Base-by-base conservation (phyloP, 2,329 filamentous ascomycete genomes). In the Lecanicillium sp. region DNA sequence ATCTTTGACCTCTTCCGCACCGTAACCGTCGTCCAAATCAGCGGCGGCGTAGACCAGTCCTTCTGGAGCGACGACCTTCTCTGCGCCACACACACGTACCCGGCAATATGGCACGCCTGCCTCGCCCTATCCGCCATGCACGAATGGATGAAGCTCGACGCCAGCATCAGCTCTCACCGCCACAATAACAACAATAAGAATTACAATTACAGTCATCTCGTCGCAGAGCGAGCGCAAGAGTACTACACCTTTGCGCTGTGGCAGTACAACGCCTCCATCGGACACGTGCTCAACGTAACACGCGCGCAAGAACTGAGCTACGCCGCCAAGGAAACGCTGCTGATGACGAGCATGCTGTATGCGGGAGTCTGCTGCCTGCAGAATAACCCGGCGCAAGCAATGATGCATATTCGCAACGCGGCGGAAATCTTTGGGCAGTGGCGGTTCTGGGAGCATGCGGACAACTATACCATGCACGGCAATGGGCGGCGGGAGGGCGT, bases 251-350 rank as follows among this genome's bases (percentile, higher is more conserved):
- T 44, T 35, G 43, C 43, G 3, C 31, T 47, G 11, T 25, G 27
- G 15, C 46, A 48, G n/a, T 42, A 44, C 12, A 45, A 37, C 20
- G 37, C 42, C 9, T 42, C 45, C 4, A 45, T 45, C 4, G 19
- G 35, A 4, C 36, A 41, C n/a, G 31, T 47, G 14, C 28, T 47
- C 2, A 16, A 18, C 22, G 44, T 47, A 17, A 40, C 29, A 3
- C 22, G 20, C 4, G 15, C 25, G 13, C 28, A 31, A 9, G 19
- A 25, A 15, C 37, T 45, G 3, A 35, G 30, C 1, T 35, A 16
- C 3, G 35, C 32, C 3, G 35, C 41, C 8, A 41, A 46, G 35
- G 35, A 43, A 28, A 33, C 43, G 33, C 25, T 50, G 33, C 38
- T 51, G 19, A 19, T 43, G 5, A 39, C 45, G 19, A 42, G 37